Evolutionary conservation across 305 asterid species (phyloP).

Genomic region (Petunia hybrid): DNA sequence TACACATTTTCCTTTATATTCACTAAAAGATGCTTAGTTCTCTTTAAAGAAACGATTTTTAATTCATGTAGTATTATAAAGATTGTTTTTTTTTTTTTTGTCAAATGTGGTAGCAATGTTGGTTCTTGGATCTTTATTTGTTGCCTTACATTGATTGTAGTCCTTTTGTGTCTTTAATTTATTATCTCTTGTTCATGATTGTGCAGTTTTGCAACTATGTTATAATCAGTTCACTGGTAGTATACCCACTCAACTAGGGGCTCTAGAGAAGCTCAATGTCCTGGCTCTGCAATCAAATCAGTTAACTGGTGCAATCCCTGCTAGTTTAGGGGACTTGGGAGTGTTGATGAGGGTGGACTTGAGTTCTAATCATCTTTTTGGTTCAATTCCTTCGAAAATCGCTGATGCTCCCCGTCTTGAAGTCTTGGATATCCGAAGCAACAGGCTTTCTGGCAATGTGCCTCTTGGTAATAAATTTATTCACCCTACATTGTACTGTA

Average conservation of each 20-base stretch:
- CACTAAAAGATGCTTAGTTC: not conserved
- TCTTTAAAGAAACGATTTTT: too few species aligned
- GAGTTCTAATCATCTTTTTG: slow-evolving; percentile 76
- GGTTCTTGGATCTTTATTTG: not conserved
- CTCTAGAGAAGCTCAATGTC: slow-evolving; percentile 69
- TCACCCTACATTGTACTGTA: not conserved
- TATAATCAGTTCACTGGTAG: slow-evolving; percentile 83
- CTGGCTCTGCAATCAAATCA: slow-evolving; percentile 78
- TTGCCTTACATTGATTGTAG: not conserved
- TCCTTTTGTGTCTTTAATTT: not conserved
- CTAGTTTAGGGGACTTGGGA: slow-evolving; percentile 76
- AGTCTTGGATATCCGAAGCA: slow-evolving; percentile 76
- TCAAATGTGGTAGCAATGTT: not conserved
- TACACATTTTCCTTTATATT: not conserved
- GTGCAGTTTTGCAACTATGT: slow-evolving; percentile 90
- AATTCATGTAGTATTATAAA: too few species aligned
- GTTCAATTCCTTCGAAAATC: slow-evolving; percentile 81
- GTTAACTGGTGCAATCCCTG: slow-evolving; percentile 94
- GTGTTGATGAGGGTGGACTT: slow-evolving; percentile 73
- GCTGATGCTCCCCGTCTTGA: slow-evolving; percentile 84
- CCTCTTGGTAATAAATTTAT: slow-evolving; percentile 70
- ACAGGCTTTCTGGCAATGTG: slow-evolving; percentile 87
- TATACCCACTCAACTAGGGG: slow-evolving; percentile 74
- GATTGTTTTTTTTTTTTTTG: not conserved
- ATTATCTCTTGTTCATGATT: not conserved